Base-by-base conservation (phyloP, 352 stramenopile genomes). In the Globisporangium viniferum region DNA sequence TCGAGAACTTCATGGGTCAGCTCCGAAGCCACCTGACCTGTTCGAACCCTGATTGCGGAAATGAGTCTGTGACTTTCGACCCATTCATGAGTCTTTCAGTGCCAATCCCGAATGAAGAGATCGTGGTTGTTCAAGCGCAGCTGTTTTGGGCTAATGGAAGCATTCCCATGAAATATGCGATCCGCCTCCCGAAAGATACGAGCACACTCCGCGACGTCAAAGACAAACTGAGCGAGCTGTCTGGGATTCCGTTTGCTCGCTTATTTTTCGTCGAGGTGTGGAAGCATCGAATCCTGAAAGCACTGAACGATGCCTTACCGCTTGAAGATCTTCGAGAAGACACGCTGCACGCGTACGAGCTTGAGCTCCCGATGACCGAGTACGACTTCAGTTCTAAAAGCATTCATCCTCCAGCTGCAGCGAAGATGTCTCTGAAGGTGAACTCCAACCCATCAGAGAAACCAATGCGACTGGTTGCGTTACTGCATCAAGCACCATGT, bases 1-100 rank as follows among this genome's bases (percentile, higher is more conserved):
- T 94, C 5, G 91, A 98, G 57, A 83, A 95, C 54, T 98, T 97
- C 35, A 93, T 94, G 81, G 92, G 90, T 3, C 89, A 97, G 73
- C 72, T 98, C 22, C 85, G 90, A 15, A 95, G 83, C 63, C 87
- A 96, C 54, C 81, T 98, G 56, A 93, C 86, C 58, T 98, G 92
- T 59, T 89, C 79, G 2, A 84, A 94, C 63, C 72, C 81, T 5
- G 70, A 80, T 9, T 98, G 92, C 62, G 70, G 75, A 0, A 81
- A 95, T 60, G 79, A 94, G 59, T 95, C 83, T 22, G 83, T 95
- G 61, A 94, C 84, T 0, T 98, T 97, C 68, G 92, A 98, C 65
- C 89, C 92, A 2, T 98, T 91, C 64, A 93, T 97, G 86, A 94
- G 73, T 66, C 72, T 98, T 5, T 97, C 89, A 0, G 81, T 98